Base-by-base conservation (phyloP, 1,139 yeast genomes). In the Suhomyces bribrorum region DNA sequence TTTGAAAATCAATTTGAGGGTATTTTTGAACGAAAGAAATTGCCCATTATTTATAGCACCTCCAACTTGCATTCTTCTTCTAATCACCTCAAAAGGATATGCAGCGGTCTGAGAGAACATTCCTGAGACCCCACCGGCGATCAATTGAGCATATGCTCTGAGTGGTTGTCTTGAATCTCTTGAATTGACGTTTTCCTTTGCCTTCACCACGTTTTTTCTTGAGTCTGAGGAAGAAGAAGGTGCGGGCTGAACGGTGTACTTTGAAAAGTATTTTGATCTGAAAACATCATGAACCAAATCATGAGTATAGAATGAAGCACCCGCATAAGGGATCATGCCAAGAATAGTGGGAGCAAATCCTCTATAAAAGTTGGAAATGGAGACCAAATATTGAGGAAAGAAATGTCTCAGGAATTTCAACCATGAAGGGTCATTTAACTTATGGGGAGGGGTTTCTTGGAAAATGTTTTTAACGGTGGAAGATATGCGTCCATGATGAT, bases 301-400 rank as follows among this genome's bases (percentile, higher is more conserved):
- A 61, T 92, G 97, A 3, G 96, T 86, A 65, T 90, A 86, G 56
- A 92, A 92, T 1, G 96, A 86, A 2, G 90, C 97, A 8, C 99
- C 99, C 1, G 99, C 98, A 58, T 92, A 92, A 1, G 98, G 98
- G 14, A 92, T 73, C 96, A 92, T 90, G 12, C 99, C 99, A 29
- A 89, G 58, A 27, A 92, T 82, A 0, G 99, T 92, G 14, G 98
- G 97, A 6, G 86, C 79, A 64, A 90, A 92, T 2, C 99, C 99
- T 44, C 97, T 73, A 63, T 92, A 92, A 59, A 89, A 92, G 65
- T 90, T 89, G 22, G 86, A 67, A 11, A 78, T 45, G 6, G 75
- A 61, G 28, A 72, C 64, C 2, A 76, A 39, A 14, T 61, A 48
- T 22, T 61, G 53, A 5, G 81, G 68, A 38, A 62, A 54, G 35